Base-by-base conservation (phyloP, 139 green algal species). In the Eudorina sp. region DNA sequence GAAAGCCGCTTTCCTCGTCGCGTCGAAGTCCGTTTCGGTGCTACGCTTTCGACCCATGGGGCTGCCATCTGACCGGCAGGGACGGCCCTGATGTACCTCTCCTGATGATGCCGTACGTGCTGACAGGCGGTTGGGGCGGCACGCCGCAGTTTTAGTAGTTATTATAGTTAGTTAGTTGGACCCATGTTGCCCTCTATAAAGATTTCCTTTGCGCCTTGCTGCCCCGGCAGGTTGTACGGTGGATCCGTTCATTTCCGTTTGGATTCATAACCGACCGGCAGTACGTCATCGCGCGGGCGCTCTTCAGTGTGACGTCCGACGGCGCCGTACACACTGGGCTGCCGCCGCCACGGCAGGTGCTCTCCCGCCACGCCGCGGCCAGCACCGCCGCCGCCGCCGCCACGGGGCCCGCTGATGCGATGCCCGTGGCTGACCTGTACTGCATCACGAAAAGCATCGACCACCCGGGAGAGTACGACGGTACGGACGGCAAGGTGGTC, bases 161-260 rank as follows among this genome's bases (percentile, higher is more conserved):
- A n/a, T n/a, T n/a, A n/a, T n/a, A n/a, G n/a, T n/a, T n/a, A n/a
- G n/a, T n/a, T n/a, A n/a, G n/a, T n/a, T n/a, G n/a, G n/a, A n/a
- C n/a, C n/a, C n/a, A n/a, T n/a, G n/a, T n/a, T n/a, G n/a, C n/a
- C n/a, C n/a, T n/a, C n/a, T n/a, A n/a, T n/a, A n/a, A n/a, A n/a
- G n/a, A n/a, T n/a, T n/a, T n/a, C n/a, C n/a, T n/a, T n/a, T n/a
- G n/a, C n/a, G 23, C 55, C 7, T 66, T 66, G 27, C 29, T 34
- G 48, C 16, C 21, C 0, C 46, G 16, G 25, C 92, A 96, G 88
- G 94, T 97, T 25, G 95, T 97, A 38, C 92, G 92, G 82, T 97
- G 95, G 95, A 53, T 96, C 16, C 90, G 95, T 48, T 93, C 92
- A 48, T 97, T 97, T 88, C 95, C 95, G 41, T 96, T 97, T 79